Percentiles rank a stretch among this genome's conserved stretches.
These are phyloP conservation scores for Boletus rufocinnamomeus DNA, from an alignment of 768 basidiomycete species.

Conservation along the genomic window DNA sequence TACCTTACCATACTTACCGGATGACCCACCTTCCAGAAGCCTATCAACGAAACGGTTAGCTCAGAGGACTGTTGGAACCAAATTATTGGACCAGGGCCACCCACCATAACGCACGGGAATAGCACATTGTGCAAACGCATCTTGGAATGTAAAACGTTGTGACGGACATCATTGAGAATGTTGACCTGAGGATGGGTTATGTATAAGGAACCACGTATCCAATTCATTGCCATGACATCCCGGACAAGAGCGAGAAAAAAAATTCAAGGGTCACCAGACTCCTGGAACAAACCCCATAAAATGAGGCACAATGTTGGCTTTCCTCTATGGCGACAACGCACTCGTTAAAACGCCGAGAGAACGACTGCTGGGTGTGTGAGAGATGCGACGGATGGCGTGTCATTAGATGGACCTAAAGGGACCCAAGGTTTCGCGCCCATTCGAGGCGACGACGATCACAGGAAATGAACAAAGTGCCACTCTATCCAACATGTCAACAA, in stretches of 20 bases:
- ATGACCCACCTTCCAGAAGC: no score
- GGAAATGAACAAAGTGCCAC: background rate
- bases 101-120: no score
- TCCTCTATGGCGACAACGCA: background rate
- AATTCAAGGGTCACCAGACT: background rate
- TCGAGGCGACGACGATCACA: background rate
- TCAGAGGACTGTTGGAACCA: no score
- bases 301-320: background rate
- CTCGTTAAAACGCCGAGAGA: background rate
- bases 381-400: background rate
- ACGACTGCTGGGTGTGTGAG: background rate
- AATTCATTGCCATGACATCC: background rate
- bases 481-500: background rate
- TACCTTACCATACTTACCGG: no score
- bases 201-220: background rate
- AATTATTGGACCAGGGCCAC: no score
- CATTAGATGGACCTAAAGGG: background rate
- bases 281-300: background rate
- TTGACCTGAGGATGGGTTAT: background rate
- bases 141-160: background rate
- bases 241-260: background rate
- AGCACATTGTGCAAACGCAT: background rate
- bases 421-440: slow-evolving; percentile 4
- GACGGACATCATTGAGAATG: background rate
- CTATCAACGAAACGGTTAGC: no score